Evolutionary conservation across 2,329 filamentous ascomycete genomes (phyloP).

Genomic region (Clarireedia monteithiana): DNA sequence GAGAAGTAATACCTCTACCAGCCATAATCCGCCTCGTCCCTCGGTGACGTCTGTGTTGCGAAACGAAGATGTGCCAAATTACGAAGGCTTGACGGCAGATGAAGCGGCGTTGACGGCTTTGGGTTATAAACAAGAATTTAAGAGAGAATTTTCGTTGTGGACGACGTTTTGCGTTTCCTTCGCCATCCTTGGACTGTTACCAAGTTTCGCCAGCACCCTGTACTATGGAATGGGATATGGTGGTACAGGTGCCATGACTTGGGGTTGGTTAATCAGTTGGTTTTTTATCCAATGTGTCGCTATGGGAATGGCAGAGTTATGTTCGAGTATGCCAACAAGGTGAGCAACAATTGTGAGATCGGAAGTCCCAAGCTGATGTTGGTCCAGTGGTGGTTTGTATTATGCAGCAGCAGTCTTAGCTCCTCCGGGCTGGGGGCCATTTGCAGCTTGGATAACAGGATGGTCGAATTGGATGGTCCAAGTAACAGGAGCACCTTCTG

Average conservation of each 20-base stretch:
- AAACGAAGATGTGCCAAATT: slow-evolving; percentile 38
- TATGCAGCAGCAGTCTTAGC: slow-evolving; percentile 67
- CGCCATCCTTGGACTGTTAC: slow-evolving; percentile 62
- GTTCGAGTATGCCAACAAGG: slow-evolving; percentile 64
- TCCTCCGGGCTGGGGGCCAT: slow-evolving; percentile 55
- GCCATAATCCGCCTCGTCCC: slow-evolving; percentile 12
- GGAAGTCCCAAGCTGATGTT: neutral
- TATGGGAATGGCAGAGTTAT: slow-evolving; percentile 62
- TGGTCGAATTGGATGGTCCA: slow-evolving; percentile 67
- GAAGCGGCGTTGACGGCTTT: slow-evolving; percentile 55
- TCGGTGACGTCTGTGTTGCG: slow-evolving; percentile 43
- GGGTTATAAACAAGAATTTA: slow-evolving; percentile 46
- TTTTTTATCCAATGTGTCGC: slow-evolving; percentile 65
- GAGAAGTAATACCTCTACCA: slow-evolving; percentile 8
- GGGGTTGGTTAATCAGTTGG: slow-evolving; percentile 70
- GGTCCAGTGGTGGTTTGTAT: slow-evolving; percentile 55
- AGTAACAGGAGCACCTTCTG: slow-evolving; percentile 57
- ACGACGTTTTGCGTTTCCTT: slow-evolving; percentile 70
- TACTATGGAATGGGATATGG: slow-evolving; percentile 61
- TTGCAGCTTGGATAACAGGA: slow-evolving; percentile 61
- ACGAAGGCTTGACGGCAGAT: slow-evolving; percentile 41
- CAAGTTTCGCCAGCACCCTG: slow-evolving; percentile 63
- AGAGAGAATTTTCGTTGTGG: slow-evolving; percentile 64
- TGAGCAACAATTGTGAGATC: slow-evolving; percentile 19
- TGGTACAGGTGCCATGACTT: slow-evolving; percentile 58